These are phyloP conservation scores for Pleurotus djamor DNA, from an alignment of 768 basidiomycete species.

Conservation along the genomic window DNA sequence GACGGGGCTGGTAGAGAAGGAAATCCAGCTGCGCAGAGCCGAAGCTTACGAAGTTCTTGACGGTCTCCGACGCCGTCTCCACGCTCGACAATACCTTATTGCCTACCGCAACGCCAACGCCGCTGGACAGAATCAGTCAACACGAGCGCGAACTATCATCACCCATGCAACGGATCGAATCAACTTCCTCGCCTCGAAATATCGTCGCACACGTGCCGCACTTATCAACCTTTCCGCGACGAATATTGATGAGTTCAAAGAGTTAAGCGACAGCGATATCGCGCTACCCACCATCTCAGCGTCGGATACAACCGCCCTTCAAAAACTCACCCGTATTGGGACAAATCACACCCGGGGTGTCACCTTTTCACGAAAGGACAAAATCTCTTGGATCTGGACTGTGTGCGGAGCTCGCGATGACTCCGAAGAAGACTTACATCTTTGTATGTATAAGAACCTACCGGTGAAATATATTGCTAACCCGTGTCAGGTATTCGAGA, in stretches of 20 bases:
- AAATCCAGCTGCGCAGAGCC: constrained; percentile 15
- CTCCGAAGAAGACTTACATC: background rate
- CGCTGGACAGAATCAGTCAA: constrained; percentile 17
- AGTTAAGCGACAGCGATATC: constrained; percentile 14
- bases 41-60: constrained; percentile 18
- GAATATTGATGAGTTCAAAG: constrained; percentile 4
- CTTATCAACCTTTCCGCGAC: constrained; percentile 9
- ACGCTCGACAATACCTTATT: constrained; percentile 16
- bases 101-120: constrained; percentile 19
- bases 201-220: constrained; percentile 12
- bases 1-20: constrained; percentile 10
- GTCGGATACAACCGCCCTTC: background rate
- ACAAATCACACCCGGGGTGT: background rate
- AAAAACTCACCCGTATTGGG: background rate
- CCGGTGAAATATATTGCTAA: background rate
- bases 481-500: background rate
- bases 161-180: constrained; percentile 5
- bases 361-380: background rate
- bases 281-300: background rate
- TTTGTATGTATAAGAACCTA: too few species aligned
- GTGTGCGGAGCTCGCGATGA: background rate
- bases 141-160: constrained; percentile 17
- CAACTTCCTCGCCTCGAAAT: constrained; percentile 10
- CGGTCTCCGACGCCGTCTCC: constrained; percentile 13
- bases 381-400: constrained; percentile 10